Conservation (phyloP, 2,329 filamentous ascomycete genomes). For the Penicillium fuscoglaucum region DNA sequence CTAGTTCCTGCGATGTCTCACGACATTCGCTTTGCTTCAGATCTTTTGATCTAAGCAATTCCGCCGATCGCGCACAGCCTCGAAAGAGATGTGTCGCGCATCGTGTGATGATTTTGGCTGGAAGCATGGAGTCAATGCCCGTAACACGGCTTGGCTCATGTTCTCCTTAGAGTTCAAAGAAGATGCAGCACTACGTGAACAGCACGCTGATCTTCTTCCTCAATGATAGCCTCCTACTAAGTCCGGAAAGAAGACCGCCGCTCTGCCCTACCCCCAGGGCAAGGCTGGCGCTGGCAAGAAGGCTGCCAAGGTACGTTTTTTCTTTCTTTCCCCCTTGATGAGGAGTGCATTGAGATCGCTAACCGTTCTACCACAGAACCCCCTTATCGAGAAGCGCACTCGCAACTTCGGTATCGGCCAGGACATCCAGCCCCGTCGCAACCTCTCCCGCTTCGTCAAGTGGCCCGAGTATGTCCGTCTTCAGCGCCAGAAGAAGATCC, state of each 20-base stretch:
- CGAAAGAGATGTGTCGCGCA: conserved; percentile 32
- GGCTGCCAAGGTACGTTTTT: conserved; percentile 80
- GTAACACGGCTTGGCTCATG: conserved; percentile 48
- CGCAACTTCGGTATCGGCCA: conserved; percentile 99
- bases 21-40: conserved; percentile 30
- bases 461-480: conserved; percentile 99
- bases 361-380: conserved; percentile 66
- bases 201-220: conserved; percentile 95
- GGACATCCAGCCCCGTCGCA: conserved; percentile 95
- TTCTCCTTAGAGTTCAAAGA: conserved; percentile 91
- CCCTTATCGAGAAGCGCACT: conserved; percentile 96
- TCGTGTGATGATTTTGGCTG: conserved; percentile 54
- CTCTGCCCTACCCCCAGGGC: conserved; percentile 92
- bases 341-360: conserved; percentile 15
- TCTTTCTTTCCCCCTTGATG: conserved; percentile 10
- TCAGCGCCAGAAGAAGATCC: conserved; percentile 92
- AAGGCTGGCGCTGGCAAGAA: conserved; percentile 90
- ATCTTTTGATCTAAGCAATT: conserved; percentile 38
- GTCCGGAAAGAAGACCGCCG: conserved; percentile 92
- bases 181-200: conserved; percentile 72
- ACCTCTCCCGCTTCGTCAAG: conserved; percentile 97
- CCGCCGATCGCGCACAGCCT: conserved; percentile 37
- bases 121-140: conserved; percentile 54
- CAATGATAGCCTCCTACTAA: conserved; percentile 99
- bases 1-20: conserved; percentile 25